Percentiles rank a stretch among this genome's conserved stretches.
phyloP scores from a whole-genome alignment of 352 stramenopile species.

The Phytophthora lateralis region DNA sequence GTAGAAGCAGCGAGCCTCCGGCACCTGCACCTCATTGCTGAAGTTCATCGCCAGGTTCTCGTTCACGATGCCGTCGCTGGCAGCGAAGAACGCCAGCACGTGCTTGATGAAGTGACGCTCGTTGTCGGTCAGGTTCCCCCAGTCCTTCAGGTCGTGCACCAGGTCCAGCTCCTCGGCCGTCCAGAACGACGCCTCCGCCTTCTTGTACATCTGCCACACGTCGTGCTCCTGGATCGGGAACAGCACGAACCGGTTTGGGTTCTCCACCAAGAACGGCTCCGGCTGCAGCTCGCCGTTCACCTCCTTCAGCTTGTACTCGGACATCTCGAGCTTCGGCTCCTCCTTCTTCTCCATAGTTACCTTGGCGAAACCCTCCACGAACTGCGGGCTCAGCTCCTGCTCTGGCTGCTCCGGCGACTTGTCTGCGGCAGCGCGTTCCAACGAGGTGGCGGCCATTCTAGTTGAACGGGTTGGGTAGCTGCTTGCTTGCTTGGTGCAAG shows the following conservation, averaged over 20 bases:
- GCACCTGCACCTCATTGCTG: constrained; percentile 96
- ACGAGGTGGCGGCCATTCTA: constrained; percentile 47
- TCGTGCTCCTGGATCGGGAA: constrained; percentile 98
- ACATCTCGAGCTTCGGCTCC: constrained; percentile 54
- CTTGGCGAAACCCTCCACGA: constrained; percentile 29
- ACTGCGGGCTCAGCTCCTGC: constrained; percentile 32
- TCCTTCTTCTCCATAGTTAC: constrained; percentile 26
- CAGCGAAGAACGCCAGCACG: constrained; percentile 98
- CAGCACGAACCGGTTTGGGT: constrained; percentile 97
- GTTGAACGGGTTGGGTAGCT: background rate
- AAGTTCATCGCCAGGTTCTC: constrained; percentile 99
- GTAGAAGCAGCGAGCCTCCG: constrained; percentile 99
- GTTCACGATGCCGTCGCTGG: constrained; percentile 99
- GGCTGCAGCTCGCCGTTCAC: constrained; percentile 78
- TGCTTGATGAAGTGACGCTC: constrained; percentile 98
- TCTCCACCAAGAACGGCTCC: constrained; percentile 96
- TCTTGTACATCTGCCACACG: constrained; percentile 99
- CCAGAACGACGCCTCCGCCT: constrained; percentile 99
- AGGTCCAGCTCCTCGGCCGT: constrained; percentile 99
- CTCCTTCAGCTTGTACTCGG: constrained; percentile 89
- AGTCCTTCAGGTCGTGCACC: constrained; percentile 96
- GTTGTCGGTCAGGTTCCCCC: constrained; percentile 92
- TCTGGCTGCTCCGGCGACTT: constrained; percentile 38
- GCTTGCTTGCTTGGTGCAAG: background rate
- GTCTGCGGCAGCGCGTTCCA: constrained; percentile 17